Conservation (phyloP, 371 early-diverging fungal genomes). For the Dentiscutata heterogama region DNA sequence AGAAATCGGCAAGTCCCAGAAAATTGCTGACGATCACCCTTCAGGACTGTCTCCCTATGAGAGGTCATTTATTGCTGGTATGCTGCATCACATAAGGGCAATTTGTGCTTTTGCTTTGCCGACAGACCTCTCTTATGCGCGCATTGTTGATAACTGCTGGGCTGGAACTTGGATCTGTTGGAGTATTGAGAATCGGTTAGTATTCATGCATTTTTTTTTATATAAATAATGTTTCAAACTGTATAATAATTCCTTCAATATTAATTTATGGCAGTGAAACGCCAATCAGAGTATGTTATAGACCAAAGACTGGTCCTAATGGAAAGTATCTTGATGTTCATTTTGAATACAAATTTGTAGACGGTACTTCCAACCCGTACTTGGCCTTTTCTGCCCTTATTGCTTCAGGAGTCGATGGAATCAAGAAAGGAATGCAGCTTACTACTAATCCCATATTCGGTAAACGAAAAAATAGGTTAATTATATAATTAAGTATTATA, state of each 20-base stretch:
- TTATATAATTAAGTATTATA: background rate
- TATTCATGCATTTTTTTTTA: no score
- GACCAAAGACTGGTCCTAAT: background rate
- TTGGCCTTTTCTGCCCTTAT: background rate
- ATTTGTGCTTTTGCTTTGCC: constrained; percentile 30
- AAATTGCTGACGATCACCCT: background rate
- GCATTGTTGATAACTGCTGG: constrained; percentile 10
- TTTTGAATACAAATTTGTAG: constrained; percentile 32
- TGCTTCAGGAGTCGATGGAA: constrained; percentile 28
- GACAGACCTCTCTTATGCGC: constrained; percentile 13
- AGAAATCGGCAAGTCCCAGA: background rate
- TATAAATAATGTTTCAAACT: no score
- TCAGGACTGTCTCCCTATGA: constrained; percentile 10
- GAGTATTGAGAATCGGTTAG: constrained; percentile 36
- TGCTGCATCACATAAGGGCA: constrained; percentile 12
- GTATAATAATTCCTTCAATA: background rate
- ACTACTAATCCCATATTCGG: background rate
- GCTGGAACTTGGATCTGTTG: constrained; percentile 24
- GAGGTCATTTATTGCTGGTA: constrained; percentile 36
- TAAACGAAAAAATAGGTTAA: background rate
- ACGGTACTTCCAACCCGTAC: constrained; percentile 34
- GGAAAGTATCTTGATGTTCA: background rate
- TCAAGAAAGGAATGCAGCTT: constrained; percentile 20
- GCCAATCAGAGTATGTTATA: constrained; percentile 32
- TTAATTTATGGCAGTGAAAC: constrained; percentile 3